Base-by-base conservation (phyloP, 805 yeast species). In the Ogataea methylovora region DNA sequence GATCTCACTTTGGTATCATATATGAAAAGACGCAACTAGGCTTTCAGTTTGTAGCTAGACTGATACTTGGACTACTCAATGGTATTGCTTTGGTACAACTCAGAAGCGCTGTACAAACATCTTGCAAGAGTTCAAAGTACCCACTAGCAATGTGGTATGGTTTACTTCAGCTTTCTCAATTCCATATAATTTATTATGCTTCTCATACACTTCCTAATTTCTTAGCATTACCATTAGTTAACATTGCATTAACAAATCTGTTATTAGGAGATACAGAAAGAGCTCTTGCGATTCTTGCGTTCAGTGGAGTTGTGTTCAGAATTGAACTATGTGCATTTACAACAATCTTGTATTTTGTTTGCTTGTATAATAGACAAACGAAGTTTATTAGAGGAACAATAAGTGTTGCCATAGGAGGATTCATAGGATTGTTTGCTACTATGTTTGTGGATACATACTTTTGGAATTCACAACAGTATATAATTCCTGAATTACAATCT, bases 141-240 rank as follows among this genome's bases (percentile, higher is more conserved):
- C 15, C 32, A 1, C 54, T 67, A 9, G 74, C 76, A 1, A 40
- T 65, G 12, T 82, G 84, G 81, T 85, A 69, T 49, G 61, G 71
- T 16, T 37, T 81, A 3, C 66, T 87, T 37, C 64, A 68, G 26
- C 57, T 72, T 36, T 55, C 82, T 8, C 92, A 87, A 52, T 90
- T 88, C 60, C 97, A 90, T 52, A 41, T 85, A 14, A 58, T 80
- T 39, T 90, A 65, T 60, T 90, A 90, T 52, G 66, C 84, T n/a
- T 69, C 95, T 3, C 67, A 97, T 44, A 76, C 94, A 0, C 63
- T 90, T 38, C 96, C 97, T n/a, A 90, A 90, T 56, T 82, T 81
- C 45, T 61, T 88, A 37, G 87, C 83, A 2, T 61, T 90, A 35
- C 96, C 97, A 3, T 49, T 84, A 24, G 79, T 80, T 4, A 71